Evolutionary conservation across 345 rosid genomes (phyloP), one percentile per base, ranked within the genome.

Genomic region (Tarenaya hassleriana): DNA sequence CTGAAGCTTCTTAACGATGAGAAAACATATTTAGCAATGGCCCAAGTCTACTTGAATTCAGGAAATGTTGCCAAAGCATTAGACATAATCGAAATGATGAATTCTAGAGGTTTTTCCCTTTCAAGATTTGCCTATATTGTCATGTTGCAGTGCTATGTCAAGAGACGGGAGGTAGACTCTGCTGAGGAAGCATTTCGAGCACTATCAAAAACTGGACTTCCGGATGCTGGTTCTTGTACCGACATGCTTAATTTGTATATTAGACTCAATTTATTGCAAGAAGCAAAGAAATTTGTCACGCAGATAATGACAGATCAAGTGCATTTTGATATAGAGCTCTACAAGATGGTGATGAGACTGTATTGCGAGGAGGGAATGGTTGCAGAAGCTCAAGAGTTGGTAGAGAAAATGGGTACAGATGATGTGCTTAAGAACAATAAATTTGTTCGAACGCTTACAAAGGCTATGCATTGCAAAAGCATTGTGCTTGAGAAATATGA

Each of bases 1-100:
- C 67, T 74, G 39, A 84, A 88, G 66, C 50, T 84, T 35, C 79
- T 90, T 62, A 71, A 69, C 56, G 76, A 73, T 55, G 95, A 86
- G 76, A 90, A 84, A 76, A 86, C 97, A 7, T 90, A 82, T 72
- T 61, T 90, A 73, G 81, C 91, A 16, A 90, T 90, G 94, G 88
- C 95, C 10, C 95, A 84, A 66, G 95, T 90, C 42, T 76, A 83
- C 75, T 78, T 82, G 5, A 77, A 60, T 58, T 75, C 83, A 0
- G 78, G 88, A 27, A 82, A 80, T 66, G 73, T 66, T 46, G 78
- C 67, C 61, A 84, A 74, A 55, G 97, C 97, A 47, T 66, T 86
- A 64, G 43, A 52, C 58, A 63, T 78, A 14, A 65, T 90, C 55
- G 75, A 74, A 60, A 52, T 61, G 59, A 90, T 90, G 96, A 84